Base-by-base conservation (phyloP, 2,329 filamentous ascomycete species). In the Fusarium sp. region DNA sequence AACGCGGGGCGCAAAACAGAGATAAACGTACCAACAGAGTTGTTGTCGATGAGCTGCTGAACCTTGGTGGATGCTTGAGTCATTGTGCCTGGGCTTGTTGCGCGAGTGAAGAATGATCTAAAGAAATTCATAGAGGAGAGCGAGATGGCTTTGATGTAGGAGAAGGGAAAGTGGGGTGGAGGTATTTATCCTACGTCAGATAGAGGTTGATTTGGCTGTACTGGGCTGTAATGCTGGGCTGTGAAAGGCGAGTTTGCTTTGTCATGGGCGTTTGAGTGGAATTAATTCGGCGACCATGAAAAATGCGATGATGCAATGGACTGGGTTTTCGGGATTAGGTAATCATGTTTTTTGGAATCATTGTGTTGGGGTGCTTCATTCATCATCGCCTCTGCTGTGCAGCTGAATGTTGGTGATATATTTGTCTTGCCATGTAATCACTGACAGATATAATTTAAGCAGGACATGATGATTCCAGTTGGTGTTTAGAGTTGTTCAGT, bases 41-140 rank as follows among this genome's bases (percentile, higher is more conserved):
- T 96, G 81, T 95, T 91, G 84, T 96, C 90, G 83, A 98, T 98
- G 85, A 98, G 91, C 80, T 87, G 84, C 84, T 98, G 91, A 71
- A 93, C 94, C 85, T 97, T 97, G 74, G 89, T 88, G 85, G 93
- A 94, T 80, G 94, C 93, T 82, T 93, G 90, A 80, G 94, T 91
- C 93, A 97, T 97, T 79, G 85, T 89, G 85, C 89, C 87, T 78
- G 92, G 87, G 83, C 88, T 86, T 81, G 85, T 82, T 61, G 87
- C 83, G 78, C 87, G 85, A 78, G 86, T 86, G 84, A 97, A 96
- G 81, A 97, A 87, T 81, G 89, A 88, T 80, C 91, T 89, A 80
- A 93, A 85, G 84, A 96, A 88, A 85, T 90, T 93, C 87, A 90
- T 90, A 72, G 68, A 68, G 59, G 63, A 72, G 38, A 48, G 24